These are phyloP conservation scores for Colletotrichum camelliae DNA, from an alignment of 2,329 filamentous ascomycete genomes.

Conservation along the genomic window DNA sequence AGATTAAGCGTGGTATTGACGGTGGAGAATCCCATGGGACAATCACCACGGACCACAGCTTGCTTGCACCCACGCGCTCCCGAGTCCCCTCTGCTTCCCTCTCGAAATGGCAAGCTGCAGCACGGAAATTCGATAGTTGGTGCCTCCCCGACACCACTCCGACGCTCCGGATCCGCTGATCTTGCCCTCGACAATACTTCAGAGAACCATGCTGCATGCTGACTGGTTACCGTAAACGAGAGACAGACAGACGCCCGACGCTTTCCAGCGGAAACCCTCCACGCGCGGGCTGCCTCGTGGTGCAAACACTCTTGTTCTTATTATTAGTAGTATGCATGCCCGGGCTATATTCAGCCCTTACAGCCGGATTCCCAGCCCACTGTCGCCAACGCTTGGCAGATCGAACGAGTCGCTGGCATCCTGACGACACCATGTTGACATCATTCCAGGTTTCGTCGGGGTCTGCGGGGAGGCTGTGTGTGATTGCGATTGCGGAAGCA, in stretches of 20 bases:
- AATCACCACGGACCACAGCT: slow-evolving; percentile 9
- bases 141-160: background rate
- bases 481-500: background rate
- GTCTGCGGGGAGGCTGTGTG: background rate
- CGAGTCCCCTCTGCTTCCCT: background rate
- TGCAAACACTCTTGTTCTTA: background rate
- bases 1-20: slow-evolving; percentile 14
- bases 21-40: background rate
- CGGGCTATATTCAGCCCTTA: background rate
- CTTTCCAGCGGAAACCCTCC: background rate
- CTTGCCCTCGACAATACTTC: background rate
- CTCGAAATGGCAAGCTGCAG: background rate
- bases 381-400: background rate
- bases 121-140: slow-evolving; percentile 10
- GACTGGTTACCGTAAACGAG: background rate
- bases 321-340: background rate
- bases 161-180: slow-evolving; percentile 2
- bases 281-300: background rate
- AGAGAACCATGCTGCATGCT: background rate
- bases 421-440: background rate
- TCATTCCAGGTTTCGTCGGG: background rate
- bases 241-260: background rate
- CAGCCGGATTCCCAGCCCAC: background rate
- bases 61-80: background rate
- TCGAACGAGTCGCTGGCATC: background rate